Conservation (phyloP, 345 rosid species). For the Hevea brasiliensis region DNA sequence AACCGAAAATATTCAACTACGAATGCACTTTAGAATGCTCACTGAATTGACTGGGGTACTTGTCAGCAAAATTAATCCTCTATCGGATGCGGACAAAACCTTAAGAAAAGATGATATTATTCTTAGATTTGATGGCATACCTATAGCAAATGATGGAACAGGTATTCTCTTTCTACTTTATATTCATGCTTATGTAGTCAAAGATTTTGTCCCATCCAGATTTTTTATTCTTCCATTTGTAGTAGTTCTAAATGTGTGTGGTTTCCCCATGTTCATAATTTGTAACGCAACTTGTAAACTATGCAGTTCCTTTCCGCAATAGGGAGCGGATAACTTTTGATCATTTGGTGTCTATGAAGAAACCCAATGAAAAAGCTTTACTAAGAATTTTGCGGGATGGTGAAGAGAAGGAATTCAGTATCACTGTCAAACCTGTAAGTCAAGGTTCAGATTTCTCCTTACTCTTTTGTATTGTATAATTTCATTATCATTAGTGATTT, state of each 20-base stretch:
- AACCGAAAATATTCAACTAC: constrained; percentile 76
- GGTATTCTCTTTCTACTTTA: constrained; percentile 38
- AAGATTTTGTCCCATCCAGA: background rate
- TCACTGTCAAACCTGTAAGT: constrained; percentile 69
- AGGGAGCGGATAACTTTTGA: constrained; percentile 85
- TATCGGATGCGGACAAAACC: constrained; percentile 55
- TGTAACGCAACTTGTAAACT: constrained; percentile 8
- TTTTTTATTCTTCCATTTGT: background rate
- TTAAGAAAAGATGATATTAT: constrained; percentile 78
- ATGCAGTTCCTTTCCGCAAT: constrained; percentile 80
- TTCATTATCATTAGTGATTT: background rate
- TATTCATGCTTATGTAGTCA: background rate
- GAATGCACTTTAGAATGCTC: constrained; percentile 56
- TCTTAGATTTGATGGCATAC: constrained; percentile 73
- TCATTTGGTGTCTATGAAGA: constrained; percentile 90
- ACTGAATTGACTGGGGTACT: constrained; percentile 80
- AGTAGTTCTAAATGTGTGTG: background rate
- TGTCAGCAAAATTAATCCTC: constrained; percentile 76
- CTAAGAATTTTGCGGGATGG: constrained; percentile 69
- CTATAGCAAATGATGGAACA: constrained; percentile 87
- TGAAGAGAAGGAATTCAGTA: constrained; percentile 52
- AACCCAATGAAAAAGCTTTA: constrained; percentile 63
- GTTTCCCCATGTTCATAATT: constrained; percentile 19
- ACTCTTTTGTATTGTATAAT: background rate
- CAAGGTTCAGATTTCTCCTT: constrained; percentile 19